phyloP scores from a whole-genome alignment of 176 grass and related monocot species.

The Oropetium thomaeum region DNA sequence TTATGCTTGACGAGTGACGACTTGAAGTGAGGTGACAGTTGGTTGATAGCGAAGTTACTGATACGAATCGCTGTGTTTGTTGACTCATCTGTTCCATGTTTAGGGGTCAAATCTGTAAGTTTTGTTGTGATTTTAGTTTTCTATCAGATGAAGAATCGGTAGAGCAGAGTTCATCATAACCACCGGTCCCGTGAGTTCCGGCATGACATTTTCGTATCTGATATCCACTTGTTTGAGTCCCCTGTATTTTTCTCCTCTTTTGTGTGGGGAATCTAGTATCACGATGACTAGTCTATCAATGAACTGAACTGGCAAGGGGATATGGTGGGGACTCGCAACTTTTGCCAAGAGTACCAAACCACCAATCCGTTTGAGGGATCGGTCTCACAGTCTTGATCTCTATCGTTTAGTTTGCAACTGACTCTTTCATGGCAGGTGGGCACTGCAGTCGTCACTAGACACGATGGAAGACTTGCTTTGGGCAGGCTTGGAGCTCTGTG shows the following conservation, averaged over 20 bases:
- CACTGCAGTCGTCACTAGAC: slow-evolving; percentile 87
- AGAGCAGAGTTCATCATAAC: background rate
- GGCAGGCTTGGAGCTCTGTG: slow-evolving; percentile 80
- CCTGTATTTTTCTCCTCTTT: background rate
- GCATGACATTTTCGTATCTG: background rate
- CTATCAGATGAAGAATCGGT: background rate
- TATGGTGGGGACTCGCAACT: background rate
- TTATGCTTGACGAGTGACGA: too few relatives aligned
- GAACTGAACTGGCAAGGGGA: background rate
- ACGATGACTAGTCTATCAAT: background rate
- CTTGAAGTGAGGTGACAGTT: background rate
- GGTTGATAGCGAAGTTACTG: background rate
- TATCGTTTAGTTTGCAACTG: background rate
- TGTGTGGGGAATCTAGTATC: background rate
- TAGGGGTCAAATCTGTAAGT: background rate
- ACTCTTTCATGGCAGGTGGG: slow-evolving; percentile 57
- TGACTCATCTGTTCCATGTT: background rate
- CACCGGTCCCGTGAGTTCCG: background rate
- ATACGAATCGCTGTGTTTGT: background rate
- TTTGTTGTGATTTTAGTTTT: background rate
- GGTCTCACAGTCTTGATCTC: background rate
- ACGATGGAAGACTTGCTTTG: slow-evolving; percentile 79
- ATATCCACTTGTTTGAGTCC: background rate
- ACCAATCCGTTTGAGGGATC: background rate
- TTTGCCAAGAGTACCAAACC: background rate